phyloP scores from a whole-genome alignment of 495 filamentous ascomycete genomes.

The Astrothelium macrocarpum region DNA sequence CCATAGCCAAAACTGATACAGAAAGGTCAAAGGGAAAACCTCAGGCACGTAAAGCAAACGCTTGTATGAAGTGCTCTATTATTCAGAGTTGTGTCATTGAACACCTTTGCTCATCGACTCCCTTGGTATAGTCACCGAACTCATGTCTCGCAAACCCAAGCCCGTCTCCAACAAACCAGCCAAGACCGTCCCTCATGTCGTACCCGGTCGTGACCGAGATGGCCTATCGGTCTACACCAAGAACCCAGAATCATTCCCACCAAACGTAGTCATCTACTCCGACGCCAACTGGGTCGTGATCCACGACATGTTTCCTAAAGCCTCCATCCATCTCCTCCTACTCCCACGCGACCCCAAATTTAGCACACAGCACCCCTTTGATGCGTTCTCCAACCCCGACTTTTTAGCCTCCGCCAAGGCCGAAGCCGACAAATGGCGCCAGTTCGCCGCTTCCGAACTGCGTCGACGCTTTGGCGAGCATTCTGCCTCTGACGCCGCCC shows the following conservation, averaged over 20 bases:
- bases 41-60: neutral
- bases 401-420: conserved; percentile 58
- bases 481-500: conserved; percentile 50
- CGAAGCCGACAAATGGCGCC: conserved; percentile 52
- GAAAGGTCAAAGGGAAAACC: too few species aligned
- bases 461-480: conserved; percentile 55
- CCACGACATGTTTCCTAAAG: conserved; percentile 77
- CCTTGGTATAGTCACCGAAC: conserved; percentile 47
- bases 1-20: neutral
- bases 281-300: conserved; percentile 68
- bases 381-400: conserved; percentile 58
- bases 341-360: conserved; percentile 62
- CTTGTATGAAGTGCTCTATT: neutral
- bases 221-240: conserved; percentile 62
- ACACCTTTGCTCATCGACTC: too few species aligned
- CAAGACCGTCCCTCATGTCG: conserved; percentile 23
- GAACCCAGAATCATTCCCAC: conserved; percentile 54
- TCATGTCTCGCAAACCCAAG: conserved; percentile 55
- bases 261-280: conserved; percentile 56
- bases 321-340: conserved; percentile 73
- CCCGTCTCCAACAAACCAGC: neutral
- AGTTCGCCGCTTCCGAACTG: conserved; percentile 64
- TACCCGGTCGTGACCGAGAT: conserved; percentile 36
- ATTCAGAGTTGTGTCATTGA: too few species aligned
- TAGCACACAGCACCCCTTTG: conserved; percentile 60